Conservation (phyloP, 805 yeast species). For the Pichia thaimueangensis region DNA sequence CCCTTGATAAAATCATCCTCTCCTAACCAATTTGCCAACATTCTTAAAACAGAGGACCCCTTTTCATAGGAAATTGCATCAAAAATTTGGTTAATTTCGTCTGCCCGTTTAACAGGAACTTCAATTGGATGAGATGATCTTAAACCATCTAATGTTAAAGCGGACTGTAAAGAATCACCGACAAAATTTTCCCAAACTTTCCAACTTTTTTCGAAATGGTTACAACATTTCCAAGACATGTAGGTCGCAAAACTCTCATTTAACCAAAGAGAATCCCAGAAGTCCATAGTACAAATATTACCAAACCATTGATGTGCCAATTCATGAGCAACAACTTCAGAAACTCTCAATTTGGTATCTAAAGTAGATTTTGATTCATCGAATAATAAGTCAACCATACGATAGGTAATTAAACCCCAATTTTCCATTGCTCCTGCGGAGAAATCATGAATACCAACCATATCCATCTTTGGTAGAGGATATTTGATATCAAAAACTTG, state of each 20-base stretch:
- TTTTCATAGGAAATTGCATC: constrained; percentile 79
- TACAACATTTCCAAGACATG: constrained; percentile 70
- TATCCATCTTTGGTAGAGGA: constrained; percentile 80
- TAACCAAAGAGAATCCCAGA: constrained; percentile 92
- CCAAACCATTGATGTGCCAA: constrained; percentile 96
- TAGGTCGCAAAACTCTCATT: constrained; percentile 90
- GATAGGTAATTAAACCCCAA: constrained; percentile 78
- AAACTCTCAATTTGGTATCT: constrained; percentile 60
- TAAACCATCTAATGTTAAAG: constrained; percentile 50
- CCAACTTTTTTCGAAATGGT: constrained; percentile 73
- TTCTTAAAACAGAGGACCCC: constrained; percentile 71
- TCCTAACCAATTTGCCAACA: constrained; percentile 71
- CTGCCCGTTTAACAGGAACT: constrained; percentile 77
- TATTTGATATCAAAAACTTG: constrained; percentile 46
- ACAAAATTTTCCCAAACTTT: constrained; percentile 62
- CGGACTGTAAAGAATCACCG: constrained; percentile 47
- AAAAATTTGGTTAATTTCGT: constrained; percentile 75
- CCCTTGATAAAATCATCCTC: constrained; percentile 66
- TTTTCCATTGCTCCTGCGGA: constrained; percentile 90
- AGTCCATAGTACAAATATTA: constrained; percentile 82
- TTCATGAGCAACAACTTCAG: constrained; percentile 81
- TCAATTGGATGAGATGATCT: constrained; percentile 76
- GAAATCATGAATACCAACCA: constrained; percentile 74
- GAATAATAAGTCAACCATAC: constrained; percentile 49
- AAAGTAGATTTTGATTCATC: constrained; percentile 42